Conservation (phyloP, 140 eudicot genomes). For the Anethum foeniculum region DNA sequence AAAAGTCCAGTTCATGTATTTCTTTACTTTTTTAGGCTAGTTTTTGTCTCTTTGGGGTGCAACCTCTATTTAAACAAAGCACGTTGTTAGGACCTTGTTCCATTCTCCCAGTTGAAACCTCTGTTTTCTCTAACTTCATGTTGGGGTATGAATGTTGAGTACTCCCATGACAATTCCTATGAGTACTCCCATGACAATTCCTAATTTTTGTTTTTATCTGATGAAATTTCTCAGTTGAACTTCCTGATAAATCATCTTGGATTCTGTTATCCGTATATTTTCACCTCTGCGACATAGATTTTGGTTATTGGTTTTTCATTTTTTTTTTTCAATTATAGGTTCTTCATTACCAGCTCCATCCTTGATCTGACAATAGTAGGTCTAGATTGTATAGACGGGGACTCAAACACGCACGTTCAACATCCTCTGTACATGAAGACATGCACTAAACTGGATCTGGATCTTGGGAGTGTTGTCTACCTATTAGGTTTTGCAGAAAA, state of each 20-base stretch:
- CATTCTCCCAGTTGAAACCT: not conserved
- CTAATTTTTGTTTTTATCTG: slow-evolving; percentile 1
- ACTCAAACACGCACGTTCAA: slow-evolving; percentile 37
- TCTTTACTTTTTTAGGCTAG: not conserved
- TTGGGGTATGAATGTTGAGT: not conserved
- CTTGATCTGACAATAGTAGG: slow-evolving; percentile 97
- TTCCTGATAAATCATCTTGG: not conserved
- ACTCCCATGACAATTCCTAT: not conserved
- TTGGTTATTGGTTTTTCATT: not conserved
- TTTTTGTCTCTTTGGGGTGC: not conserved
- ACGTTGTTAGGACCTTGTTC: not conserved
- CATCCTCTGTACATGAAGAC: slow-evolving; percentile 74
- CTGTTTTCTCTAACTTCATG: not conserved
- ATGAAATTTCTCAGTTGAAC: not conserved
- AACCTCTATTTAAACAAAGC: not conserved
- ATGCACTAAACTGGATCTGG: slow-evolving; percentile 64
- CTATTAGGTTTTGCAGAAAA: slow-evolving; percentile 64
- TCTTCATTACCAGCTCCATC: slow-evolving; percentile 86
- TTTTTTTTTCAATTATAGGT: slow-evolving; percentile 38
- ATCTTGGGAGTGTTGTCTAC: slow-evolving; percentile 67
- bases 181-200: not conserved
- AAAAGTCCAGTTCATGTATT: not conserved
- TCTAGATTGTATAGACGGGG: slow-evolving; percentile 67
- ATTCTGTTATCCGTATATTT: not conserved
- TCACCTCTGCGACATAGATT: not conserved